Evolutionary conservation across 2,329 filamentous ascomycete species (phyloP).

Genomic region (Scorias spongiosa): DNA sequence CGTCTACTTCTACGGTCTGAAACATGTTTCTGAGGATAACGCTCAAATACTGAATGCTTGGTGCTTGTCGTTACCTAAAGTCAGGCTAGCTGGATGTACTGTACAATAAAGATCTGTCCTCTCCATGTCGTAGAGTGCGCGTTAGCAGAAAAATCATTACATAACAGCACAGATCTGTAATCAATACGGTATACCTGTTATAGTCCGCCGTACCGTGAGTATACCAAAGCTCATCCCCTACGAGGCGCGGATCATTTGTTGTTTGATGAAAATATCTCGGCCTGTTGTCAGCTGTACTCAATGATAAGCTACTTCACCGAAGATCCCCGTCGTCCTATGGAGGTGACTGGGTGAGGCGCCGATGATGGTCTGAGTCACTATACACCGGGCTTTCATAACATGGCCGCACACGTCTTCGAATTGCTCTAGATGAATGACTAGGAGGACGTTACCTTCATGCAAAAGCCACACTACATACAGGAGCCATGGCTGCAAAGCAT

Average conservation of each 20-base stretch:
- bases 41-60: background rate
- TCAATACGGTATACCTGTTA: background rate
- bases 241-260: background rate
- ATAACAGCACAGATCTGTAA: background rate
- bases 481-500: no score
- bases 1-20: background rate
- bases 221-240: background rate
- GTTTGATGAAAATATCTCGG: background rate
- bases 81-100: background rate
- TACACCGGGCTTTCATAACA: no score
- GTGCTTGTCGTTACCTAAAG: background rate
- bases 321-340: no score
- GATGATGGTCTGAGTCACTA: no score
- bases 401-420: no score
- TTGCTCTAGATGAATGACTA: no score
- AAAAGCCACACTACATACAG: no score
- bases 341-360: no score
- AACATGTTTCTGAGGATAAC: background rate
- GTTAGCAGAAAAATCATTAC: background rate
- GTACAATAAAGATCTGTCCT: background rate
- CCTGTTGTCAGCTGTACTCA: background rate
- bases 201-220: background rate
- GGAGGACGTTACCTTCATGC: no score
- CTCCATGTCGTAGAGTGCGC: background rate
- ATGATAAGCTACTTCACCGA: no score